Evolutionary conservation across 148 eudicot species (phyloP).

Genomic region (Camellia lanceoleosa): DNA sequence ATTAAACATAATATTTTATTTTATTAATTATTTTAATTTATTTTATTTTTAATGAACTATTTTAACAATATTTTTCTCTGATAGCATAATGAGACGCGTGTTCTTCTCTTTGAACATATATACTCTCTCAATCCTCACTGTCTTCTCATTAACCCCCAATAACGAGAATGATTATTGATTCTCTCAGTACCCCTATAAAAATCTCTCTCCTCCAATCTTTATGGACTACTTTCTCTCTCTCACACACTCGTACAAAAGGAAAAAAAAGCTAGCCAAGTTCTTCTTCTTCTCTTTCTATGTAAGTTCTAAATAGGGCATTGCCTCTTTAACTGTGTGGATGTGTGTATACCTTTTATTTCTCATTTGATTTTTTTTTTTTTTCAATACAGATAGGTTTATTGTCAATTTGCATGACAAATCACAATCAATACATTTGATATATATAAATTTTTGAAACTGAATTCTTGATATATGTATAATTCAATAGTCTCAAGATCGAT

Average conservation of each 20-base stretch:
- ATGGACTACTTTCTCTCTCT: neutral
- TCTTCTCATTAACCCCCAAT: neutral
- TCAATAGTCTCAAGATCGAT: no score
- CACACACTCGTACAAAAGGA: neutral
- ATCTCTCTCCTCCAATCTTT: neutral
- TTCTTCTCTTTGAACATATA: conserved; percentile 9
- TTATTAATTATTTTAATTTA: no score
- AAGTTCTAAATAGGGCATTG: no score
- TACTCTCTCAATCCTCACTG: neutral
- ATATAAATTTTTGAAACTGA: no score
- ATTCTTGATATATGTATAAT: no score
- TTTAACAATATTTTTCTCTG: neutral
- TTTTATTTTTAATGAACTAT: no score
- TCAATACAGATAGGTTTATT: no score
- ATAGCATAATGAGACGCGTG: conserved; percentile 19
- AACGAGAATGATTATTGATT: neutral
- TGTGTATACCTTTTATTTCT: neutral
- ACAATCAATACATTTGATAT: no score
- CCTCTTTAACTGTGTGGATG: neutral
- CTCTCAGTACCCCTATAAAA: conserved; percentile 2
- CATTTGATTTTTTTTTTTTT: no score
- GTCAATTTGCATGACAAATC: no score
- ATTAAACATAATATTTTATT: no score
- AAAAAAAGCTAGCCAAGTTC: neutral
- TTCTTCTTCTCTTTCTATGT: neutral